Evolutionary conservation across 306 rosid species (phyloP), one percentile per base, ranked within the genome.

Genomic region (Styphnolobium japonicum): DNA sequence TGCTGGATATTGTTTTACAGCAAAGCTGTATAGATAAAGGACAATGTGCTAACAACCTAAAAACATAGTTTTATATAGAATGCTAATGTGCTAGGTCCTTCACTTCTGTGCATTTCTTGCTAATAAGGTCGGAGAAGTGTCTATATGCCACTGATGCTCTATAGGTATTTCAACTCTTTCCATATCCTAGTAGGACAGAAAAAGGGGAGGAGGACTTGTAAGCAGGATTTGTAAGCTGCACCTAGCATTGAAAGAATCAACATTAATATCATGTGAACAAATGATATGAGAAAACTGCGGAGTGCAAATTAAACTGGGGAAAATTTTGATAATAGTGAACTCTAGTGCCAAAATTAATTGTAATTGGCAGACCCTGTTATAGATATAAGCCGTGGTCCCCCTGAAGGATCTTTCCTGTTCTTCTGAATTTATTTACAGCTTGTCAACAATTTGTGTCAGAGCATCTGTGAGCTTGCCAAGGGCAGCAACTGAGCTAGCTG

Each of bases 381-480:
- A 14, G 39, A 40, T 29, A 66, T 9, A 23, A 33, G 31, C 11
- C 25, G 6, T n/a, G 43, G 57, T 48, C 42, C 63, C 37, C 31
- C 37, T 19, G 34, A 70, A 79, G 53, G 60, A 46, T 40, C 8
- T 53, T 55, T 48, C 34, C 53, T 16, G 64, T 63, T 70, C 58
- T 48, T 71, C 40, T 68, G 84, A 72, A 45, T 60, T 57, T 46
- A 29, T 42, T 83, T 29, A 87, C 51, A 83, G 68, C 84, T 83
- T 90, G 40, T 90, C 90, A n/a, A 89, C 92, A 79, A 88, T 86
- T 77, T 84, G 78, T 65, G 22, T 75, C 12, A 90, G 25, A 65
- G 89, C 92, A 79, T 90, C 87, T 11, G 90, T 77, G 78, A 88
- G 84, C 75, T 82, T 85, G 63, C 88, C 75, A 1, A 88, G 83